Conservation (phyloP, 805 yeast species). For the Candida cerambycidarum region DNA sequence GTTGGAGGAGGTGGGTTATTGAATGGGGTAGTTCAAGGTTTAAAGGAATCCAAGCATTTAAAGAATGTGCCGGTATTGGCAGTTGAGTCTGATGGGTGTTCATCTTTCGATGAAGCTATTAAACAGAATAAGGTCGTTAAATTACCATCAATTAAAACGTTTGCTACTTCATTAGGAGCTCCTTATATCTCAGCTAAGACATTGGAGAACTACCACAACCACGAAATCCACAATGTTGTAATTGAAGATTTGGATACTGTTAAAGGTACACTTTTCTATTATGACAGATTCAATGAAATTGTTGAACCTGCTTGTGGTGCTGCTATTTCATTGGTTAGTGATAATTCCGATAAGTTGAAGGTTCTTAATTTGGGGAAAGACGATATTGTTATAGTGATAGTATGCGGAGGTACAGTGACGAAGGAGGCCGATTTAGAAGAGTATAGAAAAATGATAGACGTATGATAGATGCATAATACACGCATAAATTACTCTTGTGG, state of each 20-base stretch:
- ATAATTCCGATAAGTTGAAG: slow-evolving; percentile 12
- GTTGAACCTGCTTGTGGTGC: slow-evolving; percentile 40
- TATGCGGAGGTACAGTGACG: slow-evolving; percentile 30
- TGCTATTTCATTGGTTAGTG: slow-evolving; percentile 18
- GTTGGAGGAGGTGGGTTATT: slow-evolving; percentile 39
- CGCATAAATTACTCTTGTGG: no score
- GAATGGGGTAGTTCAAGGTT: slow-evolving; percentile 28
- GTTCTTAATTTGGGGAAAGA: slow-evolving; percentile 16
- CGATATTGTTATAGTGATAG: slow-evolving; percentile 27
- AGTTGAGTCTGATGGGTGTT: slow-evolving; percentile 28
- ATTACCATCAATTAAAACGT: slow-evolving; percentile 21
- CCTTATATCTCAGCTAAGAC: slow-evolving; percentile 26
- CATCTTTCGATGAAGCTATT: slow-evolving; percentile 23
- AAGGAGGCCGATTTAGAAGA: slow-evolving; percentile 7
- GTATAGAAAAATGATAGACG: slow-evolving; percentile 7
- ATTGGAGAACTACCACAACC: slow-evolving; percentile 17
- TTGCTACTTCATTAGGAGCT: slow-evolving; percentile 29
- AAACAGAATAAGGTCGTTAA: slow-evolving; percentile 19
- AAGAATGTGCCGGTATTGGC: slow-evolving; percentile 24
- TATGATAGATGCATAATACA: no score
- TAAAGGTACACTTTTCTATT: slow-evolving; percentile 21
- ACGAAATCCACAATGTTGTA: slow-evolving; percentile 16
- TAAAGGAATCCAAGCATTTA: slow-evolving; percentile 16
- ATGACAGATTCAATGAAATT: slow-evolving; percentile 21
- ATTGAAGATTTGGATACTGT: slow-evolving; percentile 29